phyloP scores from a whole-genome alignment of 129 eudicot genomes.

The Sambucus nigra region DNA sequence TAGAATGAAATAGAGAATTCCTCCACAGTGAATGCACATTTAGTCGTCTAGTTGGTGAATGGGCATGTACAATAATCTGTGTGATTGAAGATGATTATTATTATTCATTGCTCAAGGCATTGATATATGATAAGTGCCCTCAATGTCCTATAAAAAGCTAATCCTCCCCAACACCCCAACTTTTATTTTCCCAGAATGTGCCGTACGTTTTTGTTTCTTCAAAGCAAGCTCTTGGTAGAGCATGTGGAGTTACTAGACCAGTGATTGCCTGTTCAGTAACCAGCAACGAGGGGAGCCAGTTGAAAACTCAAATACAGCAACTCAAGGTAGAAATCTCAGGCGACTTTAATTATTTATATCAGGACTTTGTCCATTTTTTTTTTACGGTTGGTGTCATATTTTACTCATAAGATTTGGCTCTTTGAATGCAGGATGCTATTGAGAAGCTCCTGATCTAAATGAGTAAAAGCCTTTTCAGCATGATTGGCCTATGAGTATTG shows the following conservation, averaged over 20 bases:
- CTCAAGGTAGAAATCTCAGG: slow-evolving; percentile 20
- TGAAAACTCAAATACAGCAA: slow-evolving; percentile 32
- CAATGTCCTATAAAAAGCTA: not conserved
- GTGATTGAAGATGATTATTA: not conserved
- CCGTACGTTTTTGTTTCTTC: slow-evolving; percentile 34
- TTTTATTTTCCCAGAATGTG: slow-evolving; percentile 25
- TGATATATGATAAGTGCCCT: not conserved
- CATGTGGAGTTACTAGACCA: slow-evolving; percentile 36
- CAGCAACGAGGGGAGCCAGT: slow-evolving; percentile 33
- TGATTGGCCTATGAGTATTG: slow-evolving; percentile 7
- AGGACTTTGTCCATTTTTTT: not conserved
- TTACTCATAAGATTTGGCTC: not conserved
- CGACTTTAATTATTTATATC: not conserved
- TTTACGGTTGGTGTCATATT: not conserved
- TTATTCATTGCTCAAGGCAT: not conserved
- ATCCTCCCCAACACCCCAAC: too few relatives aligned
- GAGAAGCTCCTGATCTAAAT: slow-evolving; percentile 44
- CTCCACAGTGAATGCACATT: too few relatives aligned
- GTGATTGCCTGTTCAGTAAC: slow-evolving; percentile 36
- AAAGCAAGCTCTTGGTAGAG: slow-evolving; percentile 37
- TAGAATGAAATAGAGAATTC: too few relatives aligned
- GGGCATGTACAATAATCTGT: too few relatives aligned
- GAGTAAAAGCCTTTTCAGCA: too few relatives aligned
- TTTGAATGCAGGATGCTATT: slow-evolving; percentile 34
- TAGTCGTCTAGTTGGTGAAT: too few relatives aligned